Base-by-base conservation (phyloP, 2,329 filamentous ascomycete genomes). In the Ophiostoma sp. region DNA sequence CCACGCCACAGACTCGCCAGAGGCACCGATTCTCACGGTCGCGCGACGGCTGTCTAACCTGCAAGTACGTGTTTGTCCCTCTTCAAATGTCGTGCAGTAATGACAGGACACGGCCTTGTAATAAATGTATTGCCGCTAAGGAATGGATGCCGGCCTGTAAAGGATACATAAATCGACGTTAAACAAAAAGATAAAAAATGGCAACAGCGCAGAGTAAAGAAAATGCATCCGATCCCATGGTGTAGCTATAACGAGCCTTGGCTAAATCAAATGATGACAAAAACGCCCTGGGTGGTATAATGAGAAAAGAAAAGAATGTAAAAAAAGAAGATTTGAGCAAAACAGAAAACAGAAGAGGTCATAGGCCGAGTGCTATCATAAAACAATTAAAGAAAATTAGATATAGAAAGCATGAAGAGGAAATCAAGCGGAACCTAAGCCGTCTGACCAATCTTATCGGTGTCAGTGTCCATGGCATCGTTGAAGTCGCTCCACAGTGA, bases 1-100 rank as follows among this genome's bases (percentile, higher is more conserved):
- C n/a, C n/a, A n/a, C n/a, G n/a, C n/a, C n/a, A n/a, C n/a, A n/a
- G n/a, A 48, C 42, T 31, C 64, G 64, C 64, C 64, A 69, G 17
- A n/a, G 64, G 17, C 42, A 69, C 64, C 28, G 64, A 25, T 69
- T 69, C 42, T 69, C 64, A 17, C 74, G 74, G 5, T 75, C 74
- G 15, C 33, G 74, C 7, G 74, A 82, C 19, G 84, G 84, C 73
- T 86, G 84, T 79, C 80, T 86, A 78, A 86, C 84, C 36, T 86
- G 84, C n/a, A n/a, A n/a, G n/a, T n/a, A n/a, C n/a, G n/a, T n/a
- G n/a, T n/a, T n/a, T n/a, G n/a, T n/a, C n/a, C n/a, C n/a, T n/a
- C n/a, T n/a, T n/a, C n/a, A n/a, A n/a, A n/a, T n/a, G n/a, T 66
- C 61, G 36, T 64, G 28, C 42, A 42, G n/a, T 48, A 39, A 63